phyloP scores from a whole-genome alignment of 2,329 filamentous ascomycete genomes.

The Lasiodiplodia theobromae region DNA sequence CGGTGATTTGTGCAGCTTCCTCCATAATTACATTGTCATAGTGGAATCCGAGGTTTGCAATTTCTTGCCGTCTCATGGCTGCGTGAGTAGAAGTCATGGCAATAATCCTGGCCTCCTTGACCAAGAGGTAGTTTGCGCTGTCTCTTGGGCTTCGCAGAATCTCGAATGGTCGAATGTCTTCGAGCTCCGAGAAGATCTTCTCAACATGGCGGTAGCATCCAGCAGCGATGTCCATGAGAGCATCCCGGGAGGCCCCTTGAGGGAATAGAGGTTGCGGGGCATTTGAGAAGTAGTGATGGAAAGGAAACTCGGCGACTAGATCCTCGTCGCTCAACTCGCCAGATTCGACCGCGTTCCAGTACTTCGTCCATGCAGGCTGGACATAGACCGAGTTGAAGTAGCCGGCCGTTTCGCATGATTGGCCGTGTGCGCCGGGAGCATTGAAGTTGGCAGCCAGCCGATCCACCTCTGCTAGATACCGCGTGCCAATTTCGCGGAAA shows the following conservation, averaged over 20 bases:
- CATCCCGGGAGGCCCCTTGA: conserved; percentile 67
- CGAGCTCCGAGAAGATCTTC: conserved; percentile 89
- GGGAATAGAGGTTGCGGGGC: conserved; percentile 88
- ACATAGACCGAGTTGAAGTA: conserved; percentile 97
- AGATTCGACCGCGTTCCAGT: conserved; percentile 69
- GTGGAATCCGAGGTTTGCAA: conserved; percentile 88
- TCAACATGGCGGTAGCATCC: conserved; percentile 90
- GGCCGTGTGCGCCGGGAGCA: conserved; percentile 92
- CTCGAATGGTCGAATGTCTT: conserved; percentile 94
- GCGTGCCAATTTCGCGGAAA: conserved; percentile 85
- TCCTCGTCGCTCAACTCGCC: conserved; percentile 65
- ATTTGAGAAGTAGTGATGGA: conserved; percentile 85
- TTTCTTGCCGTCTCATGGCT: conserved; percentile 90
- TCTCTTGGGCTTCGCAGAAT: conserved; percentile 87
- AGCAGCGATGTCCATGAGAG: conserved; percentile 75
- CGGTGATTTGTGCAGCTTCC: conserved; percentile 96
- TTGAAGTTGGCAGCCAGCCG: conserved; percentile 83
- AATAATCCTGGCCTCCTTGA: conserved; percentile 95
- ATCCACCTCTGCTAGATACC: conserved; percentile 82
- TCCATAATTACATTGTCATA: conserved; percentile 99
- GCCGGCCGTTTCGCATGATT: conserved; percentile 93
- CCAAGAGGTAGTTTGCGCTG: conserved; percentile 93
- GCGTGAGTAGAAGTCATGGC: conserved; percentile 99
- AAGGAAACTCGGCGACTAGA: conserved; percentile 80
- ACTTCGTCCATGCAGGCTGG: conserved; percentile 85